These are phyloP conservation scores for Kwoniella sp. DNA, from an alignment of 768 basidiomycete genomes.

Conservation along the genomic window DNA sequence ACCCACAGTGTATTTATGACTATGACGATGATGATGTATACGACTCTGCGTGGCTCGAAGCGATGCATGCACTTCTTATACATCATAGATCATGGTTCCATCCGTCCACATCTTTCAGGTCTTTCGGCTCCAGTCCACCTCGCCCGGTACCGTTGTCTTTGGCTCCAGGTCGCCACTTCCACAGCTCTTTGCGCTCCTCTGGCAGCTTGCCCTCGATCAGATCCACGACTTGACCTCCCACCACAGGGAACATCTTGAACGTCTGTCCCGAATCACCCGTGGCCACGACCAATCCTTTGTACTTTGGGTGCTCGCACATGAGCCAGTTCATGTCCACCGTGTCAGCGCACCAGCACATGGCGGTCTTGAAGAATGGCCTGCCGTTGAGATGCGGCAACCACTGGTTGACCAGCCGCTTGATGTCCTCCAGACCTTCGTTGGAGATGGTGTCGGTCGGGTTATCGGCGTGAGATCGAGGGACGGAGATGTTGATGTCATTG, in stretches of 20 bases:
- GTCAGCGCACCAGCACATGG: constrained; percentile 46
- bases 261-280: constrained; percentile 40
- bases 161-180: constrained; percentile 21
- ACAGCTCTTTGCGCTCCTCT: constrained; percentile 10
- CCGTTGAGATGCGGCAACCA: constrained; percentile 31
- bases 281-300: constrained; percentile 31
- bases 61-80: too few relatives aligned
- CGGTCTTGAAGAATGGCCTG: constrained; percentile 16
- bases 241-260: constrained; percentile 40
- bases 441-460: constrained; percentile 48
- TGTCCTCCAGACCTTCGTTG: constrained; percentile 20
- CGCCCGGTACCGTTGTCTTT: constrained; percentile 11
- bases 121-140: constrained; percentile 25
- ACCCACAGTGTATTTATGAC: not conserved
- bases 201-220: constrained; percentile 40
- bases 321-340: constrained; percentile 42
- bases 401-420: constrained; percentile 32
- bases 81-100: constrained; percentile 22
- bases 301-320: constrained; percentile 37
- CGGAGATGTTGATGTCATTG: constrained; percentile 25
- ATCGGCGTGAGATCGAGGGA: constrained; percentile 46
- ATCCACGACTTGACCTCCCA: constrained; percentile 38
- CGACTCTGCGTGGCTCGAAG: too few relatives aligned
- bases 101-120: constrained; percentile 24
- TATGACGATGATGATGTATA: too few relatives aligned